phyloP scores from a whole-genome alignment of 202 grass and related monocot genomes.

The Dendrocalamus latiflorus region DNA sequence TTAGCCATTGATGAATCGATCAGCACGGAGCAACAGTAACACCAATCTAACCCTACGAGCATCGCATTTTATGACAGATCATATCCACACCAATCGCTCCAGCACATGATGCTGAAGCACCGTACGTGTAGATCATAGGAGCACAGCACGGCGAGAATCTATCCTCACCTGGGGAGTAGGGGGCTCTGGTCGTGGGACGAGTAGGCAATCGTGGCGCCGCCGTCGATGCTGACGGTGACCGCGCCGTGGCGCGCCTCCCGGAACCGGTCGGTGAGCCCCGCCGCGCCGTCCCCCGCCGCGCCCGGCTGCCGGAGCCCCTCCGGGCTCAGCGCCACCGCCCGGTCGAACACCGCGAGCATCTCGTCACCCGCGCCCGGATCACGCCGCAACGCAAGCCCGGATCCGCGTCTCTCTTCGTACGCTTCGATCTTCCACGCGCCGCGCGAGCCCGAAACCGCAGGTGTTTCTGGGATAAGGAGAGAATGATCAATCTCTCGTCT shows the following conservation, averaged over 20 bases:
- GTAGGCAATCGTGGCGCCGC: conserved; percentile 28
- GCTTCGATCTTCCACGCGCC: background rate
- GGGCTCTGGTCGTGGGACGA: conserved; percentile 46
- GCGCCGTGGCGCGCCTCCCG: conserved; percentile 26
- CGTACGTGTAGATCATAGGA: too few species aligned
- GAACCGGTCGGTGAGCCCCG: conserved; percentile 30
- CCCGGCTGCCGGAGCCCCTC: conserved; percentile 45
- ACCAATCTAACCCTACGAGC: background rate
- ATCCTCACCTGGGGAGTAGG: conserved; percentile 52
- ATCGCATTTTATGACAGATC: background rate
- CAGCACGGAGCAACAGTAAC: background rate
- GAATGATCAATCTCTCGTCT: background rate
- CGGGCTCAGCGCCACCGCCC: conserved; percentile 55
- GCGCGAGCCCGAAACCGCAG: background rate
- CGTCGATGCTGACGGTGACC: conserved; percentile 38
- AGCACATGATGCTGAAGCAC: too few species aligned
- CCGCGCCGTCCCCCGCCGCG: background rate
- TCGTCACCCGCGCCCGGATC: background rate
- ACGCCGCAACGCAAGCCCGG: background rate
- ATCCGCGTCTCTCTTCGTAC: background rate
- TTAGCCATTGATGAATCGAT: background rate
- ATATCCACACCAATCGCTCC: background rate
- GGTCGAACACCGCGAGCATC: conserved; percentile 74
- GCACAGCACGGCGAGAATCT: background rate
- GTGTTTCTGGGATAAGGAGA: background rate